These are phyloP conservation scores for Penicillium sp. DNA, from an alignment of 2,329 filamentous ascomycete genomes.

Conservation along the genomic window DNA sequence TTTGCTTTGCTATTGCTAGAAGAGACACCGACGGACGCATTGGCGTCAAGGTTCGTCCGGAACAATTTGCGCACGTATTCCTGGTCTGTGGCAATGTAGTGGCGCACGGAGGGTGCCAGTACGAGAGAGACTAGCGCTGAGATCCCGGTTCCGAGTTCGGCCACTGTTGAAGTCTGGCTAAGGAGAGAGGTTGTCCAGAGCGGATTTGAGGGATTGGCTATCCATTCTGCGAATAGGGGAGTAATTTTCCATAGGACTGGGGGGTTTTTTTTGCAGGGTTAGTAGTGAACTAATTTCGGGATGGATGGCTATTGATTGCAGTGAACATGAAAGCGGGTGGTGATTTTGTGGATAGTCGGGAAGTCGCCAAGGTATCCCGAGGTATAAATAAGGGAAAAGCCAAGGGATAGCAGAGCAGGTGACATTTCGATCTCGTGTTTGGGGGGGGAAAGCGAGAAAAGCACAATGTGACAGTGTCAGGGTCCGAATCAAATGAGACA, in stretches of 20 bases:
- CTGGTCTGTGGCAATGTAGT: constrained; percentile 84
- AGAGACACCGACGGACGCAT: constrained; percentile 18
- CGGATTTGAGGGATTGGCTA: constrained; percentile 60
- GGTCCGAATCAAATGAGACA: constrained; percentile 4
- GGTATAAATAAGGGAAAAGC: background rate
- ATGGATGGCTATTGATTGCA: background rate
- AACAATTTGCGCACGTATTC: constrained; percentile 76
- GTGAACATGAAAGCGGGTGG: background rate
- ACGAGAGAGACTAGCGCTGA: constrained; percentile 74
- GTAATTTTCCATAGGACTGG: constrained; percentile 89
- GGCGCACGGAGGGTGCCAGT: constrained; percentile 59
- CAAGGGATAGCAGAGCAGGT: constrained; percentile 4
- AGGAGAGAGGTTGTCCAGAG: constrained; percentile 61
- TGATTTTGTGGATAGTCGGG: background rate
- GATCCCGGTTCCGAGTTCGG: constrained; percentile 88
- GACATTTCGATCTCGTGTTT: background rate
- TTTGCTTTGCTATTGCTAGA: constrained; percentile 4
- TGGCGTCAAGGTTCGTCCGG: constrained; percentile 68
- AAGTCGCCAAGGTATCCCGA: constrained; percentile 2
- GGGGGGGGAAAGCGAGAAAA: background rate
- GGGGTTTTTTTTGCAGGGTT: constrained; percentile 6
- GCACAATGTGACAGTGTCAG: background rate
- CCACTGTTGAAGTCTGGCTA: constrained; percentile 55
- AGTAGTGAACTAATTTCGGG: background rate
- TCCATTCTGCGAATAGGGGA: constrained; percentile 77